phyloP scores from a whole-genome alignment of 2,329 filamentous ascomycete species.

The Ophiostoma ulmi region DNA sequence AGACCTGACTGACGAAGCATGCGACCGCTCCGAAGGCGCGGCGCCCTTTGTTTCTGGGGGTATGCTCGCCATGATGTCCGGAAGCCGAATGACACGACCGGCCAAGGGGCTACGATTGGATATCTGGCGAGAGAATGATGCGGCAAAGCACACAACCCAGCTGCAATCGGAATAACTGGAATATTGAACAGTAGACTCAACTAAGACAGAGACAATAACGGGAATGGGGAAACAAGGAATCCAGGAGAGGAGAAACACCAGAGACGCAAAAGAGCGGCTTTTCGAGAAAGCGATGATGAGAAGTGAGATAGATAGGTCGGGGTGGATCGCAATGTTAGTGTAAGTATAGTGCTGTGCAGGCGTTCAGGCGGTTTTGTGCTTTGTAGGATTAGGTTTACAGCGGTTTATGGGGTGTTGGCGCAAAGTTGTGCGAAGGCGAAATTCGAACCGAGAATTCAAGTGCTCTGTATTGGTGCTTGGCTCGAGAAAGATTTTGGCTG shows the following conservation, averaged over 20 bases:
- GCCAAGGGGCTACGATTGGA: slow-evolving; percentile 9
- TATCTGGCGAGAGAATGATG: slow-evolving; percentile 3
- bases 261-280: slow-evolving; percentile 2
- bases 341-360: slow-evolving; percentile 12
- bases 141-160: not conserved
- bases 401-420: not conserved
- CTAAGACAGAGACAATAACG: not conserved
- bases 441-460: not conserved
- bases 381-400: not conserved
- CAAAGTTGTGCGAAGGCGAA: not conserved
- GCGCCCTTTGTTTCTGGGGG: slow-evolving; percentile 34
- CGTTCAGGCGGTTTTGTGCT: not conserved
- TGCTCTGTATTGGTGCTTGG: not conserved
- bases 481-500: not conserved
- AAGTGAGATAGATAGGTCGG: not conserved
- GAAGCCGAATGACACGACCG: not conserved
- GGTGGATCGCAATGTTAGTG: slow-evolving; percentile 11
- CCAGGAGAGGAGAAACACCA: not conserved
- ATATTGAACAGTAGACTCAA: not conserved
- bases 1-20: slow-evolving; percentile 48
- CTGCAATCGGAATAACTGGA: not conserved
- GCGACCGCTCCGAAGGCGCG: slow-evolving; percentile 44
- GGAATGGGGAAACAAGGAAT: not conserved
- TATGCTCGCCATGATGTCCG: slow-evolving; percentile 32
- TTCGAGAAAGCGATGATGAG: not conserved